Evolutionary conservation across 2,329 filamentous ascomycete genomes (phyloP).

Genomic region (Aspergillus intermedius): DNA sequence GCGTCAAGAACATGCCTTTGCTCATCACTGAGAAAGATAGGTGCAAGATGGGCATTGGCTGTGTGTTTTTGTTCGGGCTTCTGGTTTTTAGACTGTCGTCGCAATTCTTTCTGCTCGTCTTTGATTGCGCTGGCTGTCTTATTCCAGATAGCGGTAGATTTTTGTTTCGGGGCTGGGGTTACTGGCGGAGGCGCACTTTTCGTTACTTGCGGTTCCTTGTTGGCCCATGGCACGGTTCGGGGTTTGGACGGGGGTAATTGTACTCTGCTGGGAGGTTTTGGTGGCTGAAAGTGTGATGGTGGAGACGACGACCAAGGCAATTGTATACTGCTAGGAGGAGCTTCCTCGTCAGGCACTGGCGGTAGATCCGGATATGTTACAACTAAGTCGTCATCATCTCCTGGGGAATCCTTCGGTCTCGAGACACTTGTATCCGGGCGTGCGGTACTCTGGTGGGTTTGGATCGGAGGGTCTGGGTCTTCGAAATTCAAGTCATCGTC

Average conservation of each 20-base stretch:
- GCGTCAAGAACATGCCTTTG: slow-evolving; percentile 77
- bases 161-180: slow-evolving; percentile 40
- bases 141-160: slow-evolving; percentile 57
- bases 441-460: not conserved
- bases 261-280: not conserved
- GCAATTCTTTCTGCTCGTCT: slow-evolving; percentile 66
- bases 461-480: slow-evolving; percentile 18
- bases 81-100: slow-evolving; percentile 50
- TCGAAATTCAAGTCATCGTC: slow-evolving; percentile 63
- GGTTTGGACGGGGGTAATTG: slow-evolving; percentile 47
- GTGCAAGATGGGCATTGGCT: slow-evolving; percentile 36
- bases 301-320: slow-evolving; percentile 65
- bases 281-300: slow-evolving; percentile 34
- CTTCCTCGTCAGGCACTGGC: slow-evolving; percentile 21
- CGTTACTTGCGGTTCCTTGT: slow-evolving; percentile 27
- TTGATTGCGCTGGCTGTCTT: slow-evolving; percentile 67
- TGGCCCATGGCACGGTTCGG: slow-evolving; percentile 57
- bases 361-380: slow-evolving; percentile 34
- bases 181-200: slow-evolving; percentile 24
- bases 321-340: slow-evolving; percentile 48
- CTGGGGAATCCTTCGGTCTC: slow-evolving; percentile 4
- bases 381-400: slow-evolving; percentile 7
- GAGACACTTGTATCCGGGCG: not conserved
- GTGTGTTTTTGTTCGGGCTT: slow-evolving; percentile 38
- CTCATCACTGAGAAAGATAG: slow-evolving; percentile 73